phyloP scores from a whole-genome alignment of 169 alveolate genomes.

The Cyclospora cayetanensis region DNA sequence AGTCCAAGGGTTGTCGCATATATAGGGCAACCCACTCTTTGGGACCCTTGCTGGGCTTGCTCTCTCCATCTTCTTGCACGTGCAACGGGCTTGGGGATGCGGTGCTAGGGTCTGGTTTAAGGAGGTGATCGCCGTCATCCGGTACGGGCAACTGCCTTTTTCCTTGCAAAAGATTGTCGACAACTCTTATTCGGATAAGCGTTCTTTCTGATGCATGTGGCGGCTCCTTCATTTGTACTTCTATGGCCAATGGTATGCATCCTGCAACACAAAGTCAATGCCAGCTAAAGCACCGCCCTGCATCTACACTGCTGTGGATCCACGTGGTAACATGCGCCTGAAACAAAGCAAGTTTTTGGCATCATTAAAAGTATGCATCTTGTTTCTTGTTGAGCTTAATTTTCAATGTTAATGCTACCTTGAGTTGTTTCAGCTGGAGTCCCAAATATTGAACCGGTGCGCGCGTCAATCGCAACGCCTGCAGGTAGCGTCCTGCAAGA shows the following conservation, averaged over 20 bases:
- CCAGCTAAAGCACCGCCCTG: no score
- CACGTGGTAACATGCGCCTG: no score
- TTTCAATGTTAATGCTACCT: no score
- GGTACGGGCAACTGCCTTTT: no score
- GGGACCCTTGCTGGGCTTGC: neutral
- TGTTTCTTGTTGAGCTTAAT: no score
- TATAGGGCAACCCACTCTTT: neutral
- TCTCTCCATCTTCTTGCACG: neutral
- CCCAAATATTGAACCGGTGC: slow-evolving; percentile 61
- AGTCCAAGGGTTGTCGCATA: neutral
- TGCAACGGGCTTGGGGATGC: neutral
- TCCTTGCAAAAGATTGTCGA: neutral
- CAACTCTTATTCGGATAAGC: neutral
- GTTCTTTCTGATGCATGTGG: slow-evolving; percentile 60
- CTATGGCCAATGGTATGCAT: slow-evolving; percentile 48
- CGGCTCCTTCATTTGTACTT: slow-evolving; percentile 48
- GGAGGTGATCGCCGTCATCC: neutral
- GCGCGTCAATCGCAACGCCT: slow-evolving; percentile 50
- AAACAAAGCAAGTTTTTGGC: no score
- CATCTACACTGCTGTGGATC: no score
- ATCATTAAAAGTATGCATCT: no score
- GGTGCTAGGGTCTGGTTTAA: neutral
- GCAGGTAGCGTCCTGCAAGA: slow-evolving; percentile 39
- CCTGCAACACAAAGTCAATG: neutral
- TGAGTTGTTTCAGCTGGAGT: slow-evolving; percentile 22